Evolutionary conservation across 176 grass and related monocot genomes (phyloP), one percentile per base, ranked within the genome.

Genomic region (Secale cereale): DNA sequence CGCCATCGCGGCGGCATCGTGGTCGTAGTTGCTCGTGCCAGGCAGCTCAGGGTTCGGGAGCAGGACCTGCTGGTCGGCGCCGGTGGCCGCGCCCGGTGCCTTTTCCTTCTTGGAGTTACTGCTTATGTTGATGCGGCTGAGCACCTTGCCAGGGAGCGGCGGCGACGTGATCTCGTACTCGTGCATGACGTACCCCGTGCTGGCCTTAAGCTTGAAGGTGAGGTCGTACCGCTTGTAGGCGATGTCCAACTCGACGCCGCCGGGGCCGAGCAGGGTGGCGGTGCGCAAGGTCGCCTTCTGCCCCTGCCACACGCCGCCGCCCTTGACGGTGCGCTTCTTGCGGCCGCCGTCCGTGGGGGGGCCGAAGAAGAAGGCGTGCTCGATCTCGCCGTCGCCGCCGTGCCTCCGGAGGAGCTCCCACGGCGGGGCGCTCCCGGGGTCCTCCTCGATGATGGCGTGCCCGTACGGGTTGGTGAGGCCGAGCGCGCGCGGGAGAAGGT

Each of bases 341-440:
- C 37, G 77, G 54, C 26, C 36, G 63, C 12, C 12, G 19, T 48
- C 70, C 26, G 26, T 20, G 72, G 72, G 35, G 9, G 61, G 46
- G 3, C 1, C 27, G 80, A 70, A 73, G 80, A 88, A 88, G 80
- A 88, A 78, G 74, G 72, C 80, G 2, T 83, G 64, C 28, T 36
- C 52, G 80, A 56, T 79, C 26, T 2, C 2, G 23, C 11, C 25
- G 23, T n/a, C 3, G 60, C 60, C 10, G 25, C 60, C 10, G 25
- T n/a, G 25, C 8, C 10, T 30, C 62, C 14, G 27, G 27, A 65
- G 10, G 23, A 62, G 10, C 59, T 62, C 59, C n/a, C 23, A 62
- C 59, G 59, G 59, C 11, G 59, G n/a, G 23, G 23, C 23, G 59
- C 52, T 57, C 52, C 19, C 19, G 52, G 52, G 52, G 52, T 57